phyloP scores from a whole-genome alignment of 768 basidiomycete genomes.

The Hysterangium stoloniferum region DNA sequence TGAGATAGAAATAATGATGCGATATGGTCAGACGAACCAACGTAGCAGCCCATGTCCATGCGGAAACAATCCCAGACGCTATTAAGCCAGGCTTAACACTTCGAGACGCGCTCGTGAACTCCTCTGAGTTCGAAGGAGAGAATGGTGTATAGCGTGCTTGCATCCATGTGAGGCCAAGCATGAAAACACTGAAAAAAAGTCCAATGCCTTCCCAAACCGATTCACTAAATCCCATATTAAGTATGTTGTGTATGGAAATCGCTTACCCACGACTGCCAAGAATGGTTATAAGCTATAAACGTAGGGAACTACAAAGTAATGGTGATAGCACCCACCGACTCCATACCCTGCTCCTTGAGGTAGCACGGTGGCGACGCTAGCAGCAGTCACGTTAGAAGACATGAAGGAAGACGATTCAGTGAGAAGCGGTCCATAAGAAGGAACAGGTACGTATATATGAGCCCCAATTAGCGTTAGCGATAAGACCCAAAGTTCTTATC shows the following conservation, averaged over 20 bases:
- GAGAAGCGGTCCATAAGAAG: too few species aligned
- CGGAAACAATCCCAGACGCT: conserved; percentile 85
- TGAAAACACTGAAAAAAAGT: conserved; percentile 78
- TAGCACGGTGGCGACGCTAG: conserved; percentile 34
- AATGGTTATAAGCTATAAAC: background rate
- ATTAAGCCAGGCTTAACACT: conserved; percentile 88
- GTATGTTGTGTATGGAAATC: background rate
- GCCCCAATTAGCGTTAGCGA: too few species aligned
- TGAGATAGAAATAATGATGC: background rate
- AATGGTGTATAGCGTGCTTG: conserved; percentile 81
- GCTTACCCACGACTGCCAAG: conserved; percentile 42
- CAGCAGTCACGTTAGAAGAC: conserved; percentile 10
- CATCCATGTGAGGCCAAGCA: conserved; percentile 68
- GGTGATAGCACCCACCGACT: conserved; percentile 45
- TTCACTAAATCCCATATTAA: background rate
- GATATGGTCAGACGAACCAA: conserved; percentile 33
- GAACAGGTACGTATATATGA: too few species aligned
- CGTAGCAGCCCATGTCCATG: conserved; percentile 89
- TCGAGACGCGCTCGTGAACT: conserved; percentile 75
- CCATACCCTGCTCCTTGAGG: conserved; percentile 85
- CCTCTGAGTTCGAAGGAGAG: conserved; percentile 73
- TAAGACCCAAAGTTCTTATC: too few species aligned
- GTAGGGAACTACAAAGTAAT: background rate
- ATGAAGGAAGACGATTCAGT: conserved; percentile 2
- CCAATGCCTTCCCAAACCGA: conserved; percentile 62